Evolutionary conservation across 1,139 yeast genomes (phyloP), one percentile per base, ranked within the genome.

Genomic region (Groenewaldozyma auringiensis): DNA sequence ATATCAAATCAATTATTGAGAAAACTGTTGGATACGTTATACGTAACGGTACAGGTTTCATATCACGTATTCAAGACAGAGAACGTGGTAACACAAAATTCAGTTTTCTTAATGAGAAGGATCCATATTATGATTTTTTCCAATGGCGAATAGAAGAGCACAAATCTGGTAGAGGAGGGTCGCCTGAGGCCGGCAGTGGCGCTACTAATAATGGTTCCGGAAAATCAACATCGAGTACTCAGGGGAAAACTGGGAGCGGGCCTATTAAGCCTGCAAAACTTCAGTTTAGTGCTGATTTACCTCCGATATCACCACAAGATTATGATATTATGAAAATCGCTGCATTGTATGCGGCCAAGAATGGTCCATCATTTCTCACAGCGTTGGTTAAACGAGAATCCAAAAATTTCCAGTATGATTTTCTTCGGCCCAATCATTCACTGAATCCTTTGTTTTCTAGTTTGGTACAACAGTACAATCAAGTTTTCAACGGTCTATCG

Each of bases 11-110:
- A 17, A 72, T 78, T 6, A 81, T 88, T 14, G 81, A 77, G 46
- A 84, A 83, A 58, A 85, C 95, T 0, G 85, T 83, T 1, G 76
- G 69, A 2, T 86, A 82, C 58, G 86, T 88, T 9, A 57, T 68
- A 29, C 72, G 84, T 52, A 83, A 85, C 59, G 96, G 95, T 0
- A 47, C 60, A 57, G 32, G 64, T 22, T 45, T 87, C 63, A 94
- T 82, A 55, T 70, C 71, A 3, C 68, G 86, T 47, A 72, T 87
- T 44, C 66, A 65, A 27, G 66, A 68, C 39, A 67, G 66, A 33
- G 79, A 76, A 49, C 62, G 67, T 31, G 64, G 65, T 21, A 75
- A 72, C 48, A 68, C 71, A 25, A 80, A 81, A 61, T 87, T 87
- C 60, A 67, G 75, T 21, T 88, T 88, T 59, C 62, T 87, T 11